These are phyloP conservation scores for Penicillium sp. DNA, from an alignment of 2,329 filamentous ascomycete genomes.

Conservation along the genomic window DNA sequence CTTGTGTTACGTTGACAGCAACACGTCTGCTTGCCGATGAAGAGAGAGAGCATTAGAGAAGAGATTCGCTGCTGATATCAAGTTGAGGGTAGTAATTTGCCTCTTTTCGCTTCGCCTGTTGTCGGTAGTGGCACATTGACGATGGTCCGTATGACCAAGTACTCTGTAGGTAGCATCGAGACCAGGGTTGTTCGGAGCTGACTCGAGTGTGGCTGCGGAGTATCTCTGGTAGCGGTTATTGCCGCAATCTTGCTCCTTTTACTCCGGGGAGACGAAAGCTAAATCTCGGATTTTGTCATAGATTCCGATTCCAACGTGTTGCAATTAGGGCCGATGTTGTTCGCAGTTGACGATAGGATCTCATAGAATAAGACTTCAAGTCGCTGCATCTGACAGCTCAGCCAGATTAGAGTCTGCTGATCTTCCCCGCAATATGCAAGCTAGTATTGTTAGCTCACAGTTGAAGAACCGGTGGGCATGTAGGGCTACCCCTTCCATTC, in stretches of 20 bases:
- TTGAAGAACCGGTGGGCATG: background rate
- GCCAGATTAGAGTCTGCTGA: slow-evolving; percentile 7
- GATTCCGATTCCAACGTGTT: background rate
- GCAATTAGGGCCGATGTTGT: slow-evolving; percentile 6
- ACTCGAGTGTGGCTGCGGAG: background rate
- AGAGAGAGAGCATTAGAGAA: background rate
- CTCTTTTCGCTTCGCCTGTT: background rate
- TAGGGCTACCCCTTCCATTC: too few relatives aligned
- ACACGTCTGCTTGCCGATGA: slow-evolving; percentile 1
- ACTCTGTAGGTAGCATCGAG: slow-evolving; percentile 9
- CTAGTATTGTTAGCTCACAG: background rate
- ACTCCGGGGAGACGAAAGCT: background rate
- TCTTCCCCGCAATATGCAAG: slow-evolving; percentile 7
- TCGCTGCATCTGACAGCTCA: slow-evolving; percentile 3
- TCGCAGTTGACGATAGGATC: background rate
- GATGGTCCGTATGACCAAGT: slow-evolving; percentile 18
- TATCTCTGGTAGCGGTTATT: background rate
- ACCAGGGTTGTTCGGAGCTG: slow-evolving; percentile 5
- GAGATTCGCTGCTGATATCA: background rate
- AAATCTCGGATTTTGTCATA: background rate
- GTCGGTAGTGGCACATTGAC: slow-evolving; percentile 7
- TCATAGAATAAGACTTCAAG: slow-evolving; percentile 2
- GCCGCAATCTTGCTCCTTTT: background rate
- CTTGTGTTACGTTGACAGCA: slow-evolving; percentile 5
- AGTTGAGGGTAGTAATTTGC: slow-evolving; percentile 11